A percentile compares a stretch with the other conserved stretches of the same genome.
phyloP scores from a whole-genome alignment of 176 grass and related monocot genomes.

The Avena sativa region DNA sequence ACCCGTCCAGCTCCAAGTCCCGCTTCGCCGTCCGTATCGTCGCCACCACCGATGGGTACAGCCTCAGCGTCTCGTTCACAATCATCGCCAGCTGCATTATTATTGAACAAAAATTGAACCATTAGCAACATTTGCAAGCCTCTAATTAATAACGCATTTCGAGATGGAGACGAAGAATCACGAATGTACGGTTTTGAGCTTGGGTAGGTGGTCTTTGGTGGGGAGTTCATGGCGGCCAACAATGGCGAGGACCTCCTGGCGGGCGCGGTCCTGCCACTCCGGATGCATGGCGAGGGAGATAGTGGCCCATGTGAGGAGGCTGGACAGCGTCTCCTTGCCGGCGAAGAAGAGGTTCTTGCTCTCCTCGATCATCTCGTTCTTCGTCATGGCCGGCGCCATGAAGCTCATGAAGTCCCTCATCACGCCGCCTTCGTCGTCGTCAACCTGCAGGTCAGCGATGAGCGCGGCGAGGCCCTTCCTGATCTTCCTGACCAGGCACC shows the following conservation, averaged over 20 bases:
- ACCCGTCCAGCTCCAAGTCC: constrained; percentile 71
- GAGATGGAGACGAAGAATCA: too few species aligned
- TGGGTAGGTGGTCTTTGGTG: constrained; percentile 72
- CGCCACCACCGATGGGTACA: constrained; percentile 91
- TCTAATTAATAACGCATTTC: too few species aligned
- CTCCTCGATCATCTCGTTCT: constrained; percentile 74
- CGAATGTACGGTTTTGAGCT: constrained; percentile 63
- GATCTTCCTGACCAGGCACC: constrained; percentile 80
- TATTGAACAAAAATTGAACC: background rate
- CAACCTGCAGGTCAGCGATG: constrained; percentile 28
- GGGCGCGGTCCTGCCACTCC: constrained; percentile 25
- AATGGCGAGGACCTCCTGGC: constrained; percentile 75
- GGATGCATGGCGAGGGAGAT: constrained; percentile 92
- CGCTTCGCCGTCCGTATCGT: constrained; percentile 72
- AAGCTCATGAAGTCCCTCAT: constrained; percentile 72
- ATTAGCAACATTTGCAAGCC: too few species aligned
- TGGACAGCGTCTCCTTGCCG: constrained; percentile 75
- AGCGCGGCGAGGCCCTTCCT: constrained; percentile 54
- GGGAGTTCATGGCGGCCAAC: constrained; percentile 60
- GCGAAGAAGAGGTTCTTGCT: constrained; percentile 93
- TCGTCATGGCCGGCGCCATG: constrained; percentile 55
- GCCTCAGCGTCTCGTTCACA: constrained; percentile 83
- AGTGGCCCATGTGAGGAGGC: constrained; percentile 82
- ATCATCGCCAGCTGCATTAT: constrained; percentile 74
- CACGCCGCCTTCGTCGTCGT: background rate